phyloP scores from a whole-genome alignment of 805 yeast species.

The Saccharomycopsis babjevae region DNA sequence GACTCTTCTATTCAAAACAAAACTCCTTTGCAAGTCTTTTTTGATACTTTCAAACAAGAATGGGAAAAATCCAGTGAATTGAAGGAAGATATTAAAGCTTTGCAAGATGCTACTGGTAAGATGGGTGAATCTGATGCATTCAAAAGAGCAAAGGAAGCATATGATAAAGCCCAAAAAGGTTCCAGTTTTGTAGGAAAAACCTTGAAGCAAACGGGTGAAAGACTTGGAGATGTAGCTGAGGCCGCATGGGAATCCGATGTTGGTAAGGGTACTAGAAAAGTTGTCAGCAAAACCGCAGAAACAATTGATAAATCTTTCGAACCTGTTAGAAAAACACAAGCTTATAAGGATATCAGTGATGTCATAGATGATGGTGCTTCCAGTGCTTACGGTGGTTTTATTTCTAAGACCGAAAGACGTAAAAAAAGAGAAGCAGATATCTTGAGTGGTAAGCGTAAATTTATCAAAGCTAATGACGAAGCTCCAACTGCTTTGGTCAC shows the following conservation, averaged over 20 bases:
- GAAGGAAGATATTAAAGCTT: slow-evolving; percentile 85
- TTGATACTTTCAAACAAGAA: slow-evolving; percentile 84
- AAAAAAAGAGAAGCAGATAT: slow-evolving; percentile 56
- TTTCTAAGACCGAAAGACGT: slow-evolving; percentile 72
- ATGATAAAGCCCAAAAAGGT: slow-evolving; percentile 69
- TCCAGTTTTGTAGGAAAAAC: slow-evolving; percentile 62
- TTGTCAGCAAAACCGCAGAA: slow-evolving; percentile 75
- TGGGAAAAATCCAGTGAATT: slow-evolving; percentile 86
- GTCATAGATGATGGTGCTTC: slow-evolving; percentile 90
- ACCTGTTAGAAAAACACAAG: slow-evolving; percentile 85
- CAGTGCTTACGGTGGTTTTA: slow-evolving; percentile 85
- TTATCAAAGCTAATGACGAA: slow-evolving; percentile 64
- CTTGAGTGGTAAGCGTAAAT: slow-evolving; percentile 47
- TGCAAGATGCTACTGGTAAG: slow-evolving; percentile 92
- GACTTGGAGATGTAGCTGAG: slow-evolving; percentile 78
- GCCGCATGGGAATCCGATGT: slow-evolving; percentile 96
- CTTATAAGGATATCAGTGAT: slow-evolving; percentile 79
- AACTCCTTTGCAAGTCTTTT: slow-evolving; percentile 85
- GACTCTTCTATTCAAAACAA: slow-evolving; percentile 23
- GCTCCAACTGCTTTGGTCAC: slow-evolving; percentile 79
- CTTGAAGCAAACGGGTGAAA: slow-evolving; percentile 83
- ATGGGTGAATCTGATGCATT: slow-evolving; percentile 91
- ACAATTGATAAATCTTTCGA: slow-evolving; percentile 77
- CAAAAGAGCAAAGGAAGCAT: slow-evolving; percentile 87
- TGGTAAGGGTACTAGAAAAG: slow-evolving; percentile 78